Evolutionary conservation across 257 asterid genomes (phyloP), one percentile per base, ranked within the genome.

Genomic region (Ilex asprella): DNA sequence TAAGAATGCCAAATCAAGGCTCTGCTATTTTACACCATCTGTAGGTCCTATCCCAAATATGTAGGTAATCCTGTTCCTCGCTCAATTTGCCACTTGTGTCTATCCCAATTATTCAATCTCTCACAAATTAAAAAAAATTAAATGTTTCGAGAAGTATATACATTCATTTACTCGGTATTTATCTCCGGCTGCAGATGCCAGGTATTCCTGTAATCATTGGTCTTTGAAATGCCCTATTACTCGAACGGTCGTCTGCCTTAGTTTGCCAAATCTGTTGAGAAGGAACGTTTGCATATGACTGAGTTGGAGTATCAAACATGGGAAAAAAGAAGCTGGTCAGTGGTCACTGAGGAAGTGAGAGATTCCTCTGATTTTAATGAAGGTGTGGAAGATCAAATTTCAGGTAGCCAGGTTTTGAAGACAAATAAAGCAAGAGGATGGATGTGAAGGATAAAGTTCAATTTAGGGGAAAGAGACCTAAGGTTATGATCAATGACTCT

Each of bases 161-260:
- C 52, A 46, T 46, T 12, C 52, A 46, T 10, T 46, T 46, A 46
- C 14, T 1, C 8, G 6, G 6, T 53, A 53, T 53, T 53, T 5
- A 2, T 14, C 68, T 60, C 44, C 60, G 64, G 51, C 52, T 63
- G 66, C 86, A 89, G 97, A 76, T 93, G 73, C 96, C 96, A 63
- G 96, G 97, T 47, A 96, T 93, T 41, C 99, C 99, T 12, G 30
- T 81, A 43, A 60, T 89, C 44, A 85, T 78, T 74, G 95, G 73
- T 60, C 95, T 89, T 56, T 72, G 94, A 71, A 87, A 93, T 76
- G 84, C 96, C 57, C 87, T 89, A 46, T 83, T 85, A 70, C 80
- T 93, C 31, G 96, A 93, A 64, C 71, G 67, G 15, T 97, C 99
- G n/a, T 93, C 99, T 16, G 64, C 84, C 60, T 59, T 60, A 89